Base-by-base conservation (phyloP, 495 filamentous ascomycete genomes). In the Trichoderma asperelloides region DNA sequence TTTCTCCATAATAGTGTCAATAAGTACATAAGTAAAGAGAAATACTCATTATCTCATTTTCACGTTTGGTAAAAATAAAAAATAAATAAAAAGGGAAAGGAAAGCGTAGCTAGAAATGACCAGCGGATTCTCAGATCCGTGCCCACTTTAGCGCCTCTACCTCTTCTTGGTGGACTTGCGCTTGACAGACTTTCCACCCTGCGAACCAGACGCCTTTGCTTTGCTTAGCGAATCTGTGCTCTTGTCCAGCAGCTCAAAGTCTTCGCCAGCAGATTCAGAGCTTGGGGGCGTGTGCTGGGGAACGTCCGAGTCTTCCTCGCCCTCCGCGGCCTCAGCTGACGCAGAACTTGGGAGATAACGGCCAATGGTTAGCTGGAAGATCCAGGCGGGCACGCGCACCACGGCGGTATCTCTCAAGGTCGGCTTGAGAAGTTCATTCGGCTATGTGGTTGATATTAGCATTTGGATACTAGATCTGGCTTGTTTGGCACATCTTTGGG, bases 401-500 rank as follows among this genome's bases (percentile, higher is more conserved):
- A 94, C 73, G 63, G 89, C 84, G 0, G 91, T 96, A 69, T 93
- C 85, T 37, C 77, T 81, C 69, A 92, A 70, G 7, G 85, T 88
- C 0, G 91, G 90, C 60, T 78, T 77, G 27, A 82, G 77, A 45
- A 92, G 84, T 68, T 91, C 88, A 65, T 88, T 82, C 70, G 86
- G 80, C 84, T 86, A 69, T 51, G 47, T n/a, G 18, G 47, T 21
- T 28, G 9, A 37, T 37, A 16, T 47, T n/a, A 49, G 68, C 67
- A 66, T 64, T 49, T 37, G 28, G 37, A 39, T 60, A 11, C 9
- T 13, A 13, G 8, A 16, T 23, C 13, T 30, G 16, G 47, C 39
- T n/a, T 33, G 15, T 2, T 4, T 16, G 60, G 39, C 12, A 43
- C 30, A n/a, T 21, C 23, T 9, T 30, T 47, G 45, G 21, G 11